Conservation (phyloP, 495 filamentous ascomycete species). For the Daldinia caldariorum region DNA sequence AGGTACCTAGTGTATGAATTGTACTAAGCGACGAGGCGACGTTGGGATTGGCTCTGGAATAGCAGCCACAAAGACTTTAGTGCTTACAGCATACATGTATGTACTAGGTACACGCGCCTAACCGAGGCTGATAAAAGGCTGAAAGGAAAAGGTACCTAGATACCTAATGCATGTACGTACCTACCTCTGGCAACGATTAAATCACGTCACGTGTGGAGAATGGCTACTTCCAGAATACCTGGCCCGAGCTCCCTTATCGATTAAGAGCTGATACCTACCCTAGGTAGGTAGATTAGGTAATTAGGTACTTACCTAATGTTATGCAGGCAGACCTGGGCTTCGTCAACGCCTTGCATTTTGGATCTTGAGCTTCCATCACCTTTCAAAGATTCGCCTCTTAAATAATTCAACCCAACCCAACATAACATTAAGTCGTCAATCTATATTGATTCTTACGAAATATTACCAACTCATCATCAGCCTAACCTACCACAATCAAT, state of each 20-base stretch:
- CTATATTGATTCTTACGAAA: background rate
- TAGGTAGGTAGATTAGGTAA: too few relatives aligned
- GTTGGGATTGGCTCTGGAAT: background rate
- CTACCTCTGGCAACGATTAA: too few relatives aligned
- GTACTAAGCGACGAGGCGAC: background rate
- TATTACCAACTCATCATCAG: background rate
- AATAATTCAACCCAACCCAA: constrained; percentile 26
- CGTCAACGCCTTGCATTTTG: constrained; percentile 39
- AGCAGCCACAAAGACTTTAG: background rate
- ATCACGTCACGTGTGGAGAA: background rate
- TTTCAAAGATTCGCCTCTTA: constrained; percentile 11
- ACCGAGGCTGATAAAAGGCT: constrained; percentile 19
- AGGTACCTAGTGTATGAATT: too few relatives aligned
- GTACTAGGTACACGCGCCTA: background rate
- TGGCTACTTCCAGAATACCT: too few relatives aligned
- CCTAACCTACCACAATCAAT: constrained; percentile 19
- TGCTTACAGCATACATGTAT: background rate
- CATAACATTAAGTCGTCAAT: background rate
- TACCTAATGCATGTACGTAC: background rate
- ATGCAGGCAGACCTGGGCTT: constrained; percentile 41
- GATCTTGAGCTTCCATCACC: constrained; percentile 26
- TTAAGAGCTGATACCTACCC: constrained; percentile 17
- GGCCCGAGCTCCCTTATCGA: constrained; percentile 42
- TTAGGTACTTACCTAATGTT: constrained; percentile 6
- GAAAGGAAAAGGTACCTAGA: background rate